Evolutionary conservation across 108 stramenopile genomes (phyloP), one percentile per base, ranked within the genome.

Genomic region (Stephanodiscus triporus): DNA sequence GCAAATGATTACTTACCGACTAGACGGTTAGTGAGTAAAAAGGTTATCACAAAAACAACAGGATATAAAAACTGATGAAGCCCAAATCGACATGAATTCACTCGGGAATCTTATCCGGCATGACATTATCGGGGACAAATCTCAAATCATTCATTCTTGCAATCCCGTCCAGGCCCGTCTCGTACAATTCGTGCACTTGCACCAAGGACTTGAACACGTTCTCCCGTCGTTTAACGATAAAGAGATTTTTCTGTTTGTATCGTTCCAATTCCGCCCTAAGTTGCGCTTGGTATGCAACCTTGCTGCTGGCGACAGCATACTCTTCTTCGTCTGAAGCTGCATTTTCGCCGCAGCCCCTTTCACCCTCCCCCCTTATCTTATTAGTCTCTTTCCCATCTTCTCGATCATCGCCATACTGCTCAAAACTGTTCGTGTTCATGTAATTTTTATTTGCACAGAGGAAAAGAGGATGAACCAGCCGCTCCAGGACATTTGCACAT

Each of bases 41-140:
- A n/a, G n/a, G n/a, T n/a, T n/a, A n/a, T 24, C 11, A n/a, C 22
- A 36, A 6, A 6, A 6, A 6, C 36, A 36, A 6, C 6, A 36
- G 4, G 6, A 6, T 6, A 6, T 36, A 36, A 36, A 36, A 36
- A 6, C 6, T 6, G 6, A 6, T 6, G 36, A 36, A 36, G 36
- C 6, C 4, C 4, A 36, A 6, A 36, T 36, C 6, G 4, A 6
- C 36, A 36, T 36, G 36, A 6, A 36, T n/a, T 50, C 49, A 50
- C 17, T 27, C n/a, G 23, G 55, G 40, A 40, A 70, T 20, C 8
- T 65, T 53, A 37, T 76, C 77, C 56, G 62, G 40, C 77, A 78
- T 71, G 27, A 78, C 70, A 78, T 71, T 78, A 42, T 78, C 77
- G 13, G 77, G 77, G 16, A 70, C 78, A 63, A 62, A 48, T 45